Evolutionary conservation across 495 filamentous ascomycete genomes (phyloP).

Genomic region (Trichoderma virens): DNA sequence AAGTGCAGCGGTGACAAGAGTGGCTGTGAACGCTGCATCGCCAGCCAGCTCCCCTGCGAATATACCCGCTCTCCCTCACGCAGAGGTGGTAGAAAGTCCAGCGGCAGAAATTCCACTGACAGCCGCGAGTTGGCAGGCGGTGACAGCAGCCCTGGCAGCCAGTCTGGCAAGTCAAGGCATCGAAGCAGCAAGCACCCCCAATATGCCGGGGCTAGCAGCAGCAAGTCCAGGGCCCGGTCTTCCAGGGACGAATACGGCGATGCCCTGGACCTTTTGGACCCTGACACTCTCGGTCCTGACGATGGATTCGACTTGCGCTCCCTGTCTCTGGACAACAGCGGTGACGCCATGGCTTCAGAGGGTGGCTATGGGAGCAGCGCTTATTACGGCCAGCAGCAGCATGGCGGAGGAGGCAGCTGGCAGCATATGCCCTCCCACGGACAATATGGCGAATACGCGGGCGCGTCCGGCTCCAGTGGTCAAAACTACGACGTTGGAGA

Average conservation of each 20-base stretch:
- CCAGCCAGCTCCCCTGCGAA: constrained; percentile 5
- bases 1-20: constrained; percentile 18
- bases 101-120: constrained; percentile 1
- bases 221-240: neutral
- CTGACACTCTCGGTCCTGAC: neutral
- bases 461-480: neutral
- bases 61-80: constrained; percentile 6
- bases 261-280: neutral
- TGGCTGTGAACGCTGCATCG: constrained; percentile 16
- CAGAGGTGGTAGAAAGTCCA: neutral
- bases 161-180: neutral
- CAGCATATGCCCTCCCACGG: neutral
- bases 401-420: neutral
- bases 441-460: neutral
- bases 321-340: neutral
- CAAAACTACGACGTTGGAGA: neutral
- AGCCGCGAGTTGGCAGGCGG: neutral
- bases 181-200: neutral
- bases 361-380: neutral
- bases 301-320: neutral
- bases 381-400: constrained; percentile 3
- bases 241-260: neutral
- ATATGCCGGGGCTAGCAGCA: neutral
- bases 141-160: constrained; percentile 1
- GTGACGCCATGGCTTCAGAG: neutral